Percentiles rank a stretch among this genome's conserved stretches.
These are phyloP conservation scores for Naganishia sp. DNA, from an alignment of 1,284 basidiomycete species.

Conservation along the genomic window DNA sequence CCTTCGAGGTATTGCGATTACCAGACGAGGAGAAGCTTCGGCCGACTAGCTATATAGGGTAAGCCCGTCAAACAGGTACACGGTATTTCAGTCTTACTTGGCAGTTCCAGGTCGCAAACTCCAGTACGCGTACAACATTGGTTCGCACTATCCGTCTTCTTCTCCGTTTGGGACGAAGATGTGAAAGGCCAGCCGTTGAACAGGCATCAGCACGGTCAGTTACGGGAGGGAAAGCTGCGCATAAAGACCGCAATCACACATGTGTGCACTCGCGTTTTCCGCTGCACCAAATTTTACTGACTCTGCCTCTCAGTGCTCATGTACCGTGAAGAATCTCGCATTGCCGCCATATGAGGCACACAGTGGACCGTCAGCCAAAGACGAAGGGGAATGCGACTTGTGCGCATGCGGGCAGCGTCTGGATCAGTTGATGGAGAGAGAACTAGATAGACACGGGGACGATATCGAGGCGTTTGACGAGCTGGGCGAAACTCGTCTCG, in stretches of 20 bases:
- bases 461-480: constrained; percentile 24
- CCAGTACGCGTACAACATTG: constrained; percentile 31
- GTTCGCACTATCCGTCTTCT: constrained; percentile 28
- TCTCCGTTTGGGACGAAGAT: constrained; percentile 33
- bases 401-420: constrained; percentile 32
- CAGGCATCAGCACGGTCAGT: constrained; percentile 20
- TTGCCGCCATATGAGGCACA: constrained; percentile 28
- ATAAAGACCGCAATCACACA: constrained; percentile 21
- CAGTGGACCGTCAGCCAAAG: constrained; percentile 3
- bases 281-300: neutral
- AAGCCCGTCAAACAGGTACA: neutral
- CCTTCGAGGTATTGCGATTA: constrained; percentile 25
- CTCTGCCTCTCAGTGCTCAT: constrained; percentile 9
- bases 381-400: constrained; percentile 27
- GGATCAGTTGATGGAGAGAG: constrained; percentile 28
- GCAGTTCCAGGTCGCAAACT: constrained; percentile 20
- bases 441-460: constrained; percentile 26
- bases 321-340: constrained; percentile 23
- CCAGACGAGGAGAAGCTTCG: constrained; percentile 32
- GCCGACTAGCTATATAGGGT: constrained; percentile 32
- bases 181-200: constrained; percentile 13
- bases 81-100: neutral
- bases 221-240: constrained; percentile 21
- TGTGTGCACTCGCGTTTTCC: constrained; percentile 8
- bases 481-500: neutral